Base-by-base conservation (phyloP, 495 filamentous ascomycete genomes). In the Lasiosphaeria ovina region DNA sequence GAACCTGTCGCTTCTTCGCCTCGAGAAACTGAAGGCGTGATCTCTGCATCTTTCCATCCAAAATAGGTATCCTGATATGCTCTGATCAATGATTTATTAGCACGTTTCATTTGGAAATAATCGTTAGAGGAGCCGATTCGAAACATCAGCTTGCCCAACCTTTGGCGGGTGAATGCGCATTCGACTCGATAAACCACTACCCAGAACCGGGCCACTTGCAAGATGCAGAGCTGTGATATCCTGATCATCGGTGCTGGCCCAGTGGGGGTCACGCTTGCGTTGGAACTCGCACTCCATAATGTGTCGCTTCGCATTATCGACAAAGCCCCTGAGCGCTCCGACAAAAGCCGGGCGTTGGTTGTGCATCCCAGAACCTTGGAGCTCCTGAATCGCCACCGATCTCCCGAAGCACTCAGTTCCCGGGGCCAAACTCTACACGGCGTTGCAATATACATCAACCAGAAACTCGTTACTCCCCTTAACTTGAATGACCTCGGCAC, bases 361-460 rank as follows among this genome's bases (percentile, higher is more conserved):
- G 61, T 80, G 0, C 79, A 79, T 47, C 70, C 78, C 40, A 70
- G 77, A 7, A 77, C 76, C 0, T 63, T 73, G 24, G 79, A 82
- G 63, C 74, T 82, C 16, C 68, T 81, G 11, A 74, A 76, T 55
- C 77, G 77, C 14, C 71, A 79, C 33, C 70, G 74, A 36, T 64
- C 69, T 35, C 70, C 67, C 3, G 62, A 74, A 50, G 56, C 62
- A 24, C 60, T 76, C 16, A 52, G 76, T 40, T 45, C 61, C 10
- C 52, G 62, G 6, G 76, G 76, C 11, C 51, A 63, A 31, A 59
- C 69, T 38, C 64, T 71, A 5, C 57, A 55, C 40, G 77, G 66
- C 7, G 66, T 62, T 2, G 67, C 63, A 35, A 61, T 72, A 9
- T 76, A 67, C 59, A 68, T 75, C 60, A 71, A 76, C 49, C 51